These are phyloP conservation scores for Diaporthe longicolla DNA, from an alignment of 2,329 filamentous ascomycete species.

Conservation along the genomic window DNA sequence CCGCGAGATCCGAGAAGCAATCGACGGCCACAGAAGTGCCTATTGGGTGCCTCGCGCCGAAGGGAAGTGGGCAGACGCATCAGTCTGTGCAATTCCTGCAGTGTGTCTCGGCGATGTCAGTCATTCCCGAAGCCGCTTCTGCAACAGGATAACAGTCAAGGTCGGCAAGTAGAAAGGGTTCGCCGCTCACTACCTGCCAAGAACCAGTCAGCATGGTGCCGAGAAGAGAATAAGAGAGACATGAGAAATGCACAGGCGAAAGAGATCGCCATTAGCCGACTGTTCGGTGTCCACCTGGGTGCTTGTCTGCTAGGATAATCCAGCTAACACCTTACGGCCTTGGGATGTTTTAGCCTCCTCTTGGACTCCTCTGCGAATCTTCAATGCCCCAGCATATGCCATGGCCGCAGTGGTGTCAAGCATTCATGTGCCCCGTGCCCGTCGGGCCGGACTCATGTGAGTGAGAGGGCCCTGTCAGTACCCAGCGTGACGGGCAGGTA, in stretches of 20 bases:
- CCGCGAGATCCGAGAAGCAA: constrained; percentile 7
- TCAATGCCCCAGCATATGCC: constrained; percentile 4
- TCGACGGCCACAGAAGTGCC: neutral
- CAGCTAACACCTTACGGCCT: constrained; percentile 4
- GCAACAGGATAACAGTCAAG: neutral
- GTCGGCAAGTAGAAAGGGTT: too few species aligned
- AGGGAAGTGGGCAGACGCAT: constrained; percentile 14
- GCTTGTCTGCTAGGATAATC: neutral
- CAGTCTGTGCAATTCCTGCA: constrained; percentile 21
- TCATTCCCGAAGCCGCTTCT: constrained; percentile 1
- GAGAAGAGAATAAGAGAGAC: neutral
- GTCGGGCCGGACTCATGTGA: constrained; percentile 31
- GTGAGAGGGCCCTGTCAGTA: constrained; percentile 25
- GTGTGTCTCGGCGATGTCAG: constrained; percentile 23
- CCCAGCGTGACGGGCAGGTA: constrained; percentile 22
- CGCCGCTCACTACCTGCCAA: constrained; percentile 4
- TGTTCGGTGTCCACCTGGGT: neutral
- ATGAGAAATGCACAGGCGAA: constrained; percentile 6
- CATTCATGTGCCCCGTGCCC: neutral
- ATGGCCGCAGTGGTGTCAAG: constrained; percentile 7
- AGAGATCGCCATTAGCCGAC: constrained; percentile 28
- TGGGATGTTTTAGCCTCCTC: constrained; percentile 37
- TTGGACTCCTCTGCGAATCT: constrained; percentile 4
- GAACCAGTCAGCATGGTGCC: constrained; percentile 2
- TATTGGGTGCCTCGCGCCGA: constrained; percentile 5